These are phyloP conservation scores for Xerocomus minutiporus DNA, from an alignment of 1,284 basidiomycete species.

Conservation along the genomic window DNA sequence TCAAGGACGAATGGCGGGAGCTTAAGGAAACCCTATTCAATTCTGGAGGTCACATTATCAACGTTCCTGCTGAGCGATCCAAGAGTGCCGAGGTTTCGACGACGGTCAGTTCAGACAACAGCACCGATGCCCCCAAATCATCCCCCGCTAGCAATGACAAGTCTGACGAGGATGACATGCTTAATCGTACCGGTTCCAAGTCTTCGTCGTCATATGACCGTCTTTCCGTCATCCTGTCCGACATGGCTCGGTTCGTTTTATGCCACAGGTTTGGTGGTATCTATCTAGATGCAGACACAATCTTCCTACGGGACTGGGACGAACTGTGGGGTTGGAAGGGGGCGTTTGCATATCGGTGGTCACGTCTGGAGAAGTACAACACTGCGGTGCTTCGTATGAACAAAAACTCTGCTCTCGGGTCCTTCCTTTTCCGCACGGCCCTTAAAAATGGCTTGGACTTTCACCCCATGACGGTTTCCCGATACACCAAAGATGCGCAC, in stretches of 20 bases:
- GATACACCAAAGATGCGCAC: conserved; percentile 75
- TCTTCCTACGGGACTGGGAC: conserved; percentile 88
- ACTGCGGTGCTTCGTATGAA: conserved; percentile 83
- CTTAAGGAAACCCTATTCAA: conserved; percentile 65
- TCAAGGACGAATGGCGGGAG: conserved; percentile 74
- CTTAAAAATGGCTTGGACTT: conserved; percentile 82
- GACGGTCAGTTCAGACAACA: conserved; percentile 18
- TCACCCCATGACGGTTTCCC: conserved; percentile 80
- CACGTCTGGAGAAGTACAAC: conserved; percentile 76
- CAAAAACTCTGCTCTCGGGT: conserved; percentile 75
- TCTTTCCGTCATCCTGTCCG: conserved; percentile 78
- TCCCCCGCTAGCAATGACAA: conserved; percentile 29
- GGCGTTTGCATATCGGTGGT: conserved; percentile 86
- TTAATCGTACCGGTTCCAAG: conserved; percentile 73
- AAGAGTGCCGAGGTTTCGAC: conserved; percentile 20
- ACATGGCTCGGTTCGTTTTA: conserved; percentile 83
- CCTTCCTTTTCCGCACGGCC: conserved; percentile 82
- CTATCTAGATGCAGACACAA: conserved; percentile 84
- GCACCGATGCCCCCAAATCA: conserved; percentile 25
- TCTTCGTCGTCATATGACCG: conserved; percentile 74
- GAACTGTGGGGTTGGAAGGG: conserved; percentile 86
- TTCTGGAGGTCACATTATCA: conserved; percentile 62
- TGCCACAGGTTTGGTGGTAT: conserved; percentile 84
- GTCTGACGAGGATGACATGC: conserved; percentile 52
- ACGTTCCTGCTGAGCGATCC: conserved; percentile 44